These are phyloP conservation scores for Cladosporium sp. DNA, from an alignment of 2,329 filamentous ascomycete genomes.

Conservation along the genomic window DNA sequence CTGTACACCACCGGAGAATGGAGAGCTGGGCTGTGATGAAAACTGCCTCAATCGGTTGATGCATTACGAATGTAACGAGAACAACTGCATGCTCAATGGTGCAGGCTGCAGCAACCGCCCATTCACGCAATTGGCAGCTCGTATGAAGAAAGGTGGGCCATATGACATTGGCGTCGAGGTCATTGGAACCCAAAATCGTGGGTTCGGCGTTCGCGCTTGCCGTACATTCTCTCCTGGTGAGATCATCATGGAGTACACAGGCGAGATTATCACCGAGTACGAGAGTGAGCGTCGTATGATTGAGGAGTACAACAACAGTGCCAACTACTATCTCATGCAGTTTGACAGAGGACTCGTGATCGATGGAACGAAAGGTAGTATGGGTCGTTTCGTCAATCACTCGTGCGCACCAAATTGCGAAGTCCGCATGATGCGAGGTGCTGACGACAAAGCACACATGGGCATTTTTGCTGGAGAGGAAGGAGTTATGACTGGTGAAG, in stretches of 20 bases:
- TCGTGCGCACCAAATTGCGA: slow-evolving; percentile 94
- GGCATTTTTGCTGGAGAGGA: slow-evolving; percentile 88
- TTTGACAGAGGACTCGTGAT: slow-evolving; percentile 99
- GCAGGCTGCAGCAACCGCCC: slow-evolving; percentile 77
- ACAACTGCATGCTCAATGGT: slow-evolving; percentile 78
- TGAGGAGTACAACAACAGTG: slow-evolving; percentile 86
- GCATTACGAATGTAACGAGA: slow-evolving; percentile 92
- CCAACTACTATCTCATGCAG: slow-evolving; percentile 98
- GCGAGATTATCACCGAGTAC: slow-evolving; percentile 92
- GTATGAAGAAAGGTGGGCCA: slow-evolving; percentile 70
- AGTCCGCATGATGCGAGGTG: slow-evolving; percentile 72
- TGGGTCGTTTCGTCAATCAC: slow-evolving; percentile 97
- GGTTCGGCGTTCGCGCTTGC: slow-evolving; percentile 87
- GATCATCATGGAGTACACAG: slow-evolving; percentile 97
- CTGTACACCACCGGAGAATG: slow-evolving; percentile 53
- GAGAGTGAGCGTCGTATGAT: slow-evolving; percentile 94
- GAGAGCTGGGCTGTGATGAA: slow-evolving; percentile 72
- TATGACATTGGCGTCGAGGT: slow-evolving; percentile 94
- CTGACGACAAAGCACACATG: slow-evolving; percentile 72
- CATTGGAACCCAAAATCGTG: slow-evolving; percentile 81
- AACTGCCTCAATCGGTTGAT: slow-evolving; percentile 93
- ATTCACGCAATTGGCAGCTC: slow-evolving; percentile 73
- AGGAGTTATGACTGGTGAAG: slow-evolving; percentile 90
- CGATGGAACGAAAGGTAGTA: slow-evolving; percentile 90
- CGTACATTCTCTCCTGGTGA: slow-evolving; percentile 82